These are phyloP conservation scores for Lupinus albus DNA, from an alignment of 306 rosid species.

Conservation along the genomic window DNA sequence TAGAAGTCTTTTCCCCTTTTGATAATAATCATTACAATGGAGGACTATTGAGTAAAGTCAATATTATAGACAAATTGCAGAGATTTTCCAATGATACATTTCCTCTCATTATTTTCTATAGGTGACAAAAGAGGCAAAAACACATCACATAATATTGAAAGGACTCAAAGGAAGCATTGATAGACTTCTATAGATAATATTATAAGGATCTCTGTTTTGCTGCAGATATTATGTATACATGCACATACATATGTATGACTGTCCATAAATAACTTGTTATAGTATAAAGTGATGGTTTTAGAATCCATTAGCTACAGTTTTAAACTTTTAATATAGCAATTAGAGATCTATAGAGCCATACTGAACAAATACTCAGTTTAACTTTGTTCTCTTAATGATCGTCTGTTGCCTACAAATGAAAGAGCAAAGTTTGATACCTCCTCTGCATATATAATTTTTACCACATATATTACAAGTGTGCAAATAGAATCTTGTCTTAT, in stretches of 20 bases:
- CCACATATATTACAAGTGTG: background rate
- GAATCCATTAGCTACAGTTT: conserved; percentile 1
- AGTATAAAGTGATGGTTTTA: too few relatives aligned
- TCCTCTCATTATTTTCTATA: background rate
- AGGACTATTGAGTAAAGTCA: background rate
- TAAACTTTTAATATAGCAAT: background rate
- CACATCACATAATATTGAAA: background rate
- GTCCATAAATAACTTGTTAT: background rate
- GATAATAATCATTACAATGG: conserved; percentile 5
- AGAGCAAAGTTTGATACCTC: background rate
- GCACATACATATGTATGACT: background rate
- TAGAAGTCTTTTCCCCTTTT: conserved; percentile 1
- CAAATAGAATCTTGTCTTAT: too few relatives aligned
- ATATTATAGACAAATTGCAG: background rate
- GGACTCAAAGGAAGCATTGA: too few relatives aligned
- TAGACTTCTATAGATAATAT: background rate
- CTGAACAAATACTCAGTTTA: background rate
- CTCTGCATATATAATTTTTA: background rate
- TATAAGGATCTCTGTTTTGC: too few relatives aligned
- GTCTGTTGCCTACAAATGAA: conserved; percentile 10
- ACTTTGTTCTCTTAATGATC: background rate
- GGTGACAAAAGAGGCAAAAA: conserved; percentile 11
- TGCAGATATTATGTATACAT: background rate
- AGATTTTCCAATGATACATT: background rate
- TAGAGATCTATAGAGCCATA: background rate